A percentile compares a stretch with the other conserved stretches of the same genome.
These are phyloP conservation scores for Cerioporus squamosus DNA, from an alignment of 1,284 basidiomycete species.

Conservation along the genomic window DNA sequence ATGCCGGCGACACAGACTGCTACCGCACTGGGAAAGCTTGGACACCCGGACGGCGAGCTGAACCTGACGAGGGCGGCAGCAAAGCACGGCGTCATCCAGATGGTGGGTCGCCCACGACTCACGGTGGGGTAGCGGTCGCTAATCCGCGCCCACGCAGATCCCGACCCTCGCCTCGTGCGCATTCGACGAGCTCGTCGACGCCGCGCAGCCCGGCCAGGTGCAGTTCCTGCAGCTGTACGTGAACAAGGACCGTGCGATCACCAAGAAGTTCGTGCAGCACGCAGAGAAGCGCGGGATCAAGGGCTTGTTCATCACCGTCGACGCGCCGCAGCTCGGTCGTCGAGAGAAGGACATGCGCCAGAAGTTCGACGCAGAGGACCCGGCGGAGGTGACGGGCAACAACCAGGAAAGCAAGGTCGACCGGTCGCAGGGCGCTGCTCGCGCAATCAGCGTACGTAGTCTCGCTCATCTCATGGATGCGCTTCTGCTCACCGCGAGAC, in stretches of 20 bases:
- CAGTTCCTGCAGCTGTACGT: constrained; percentile 89
- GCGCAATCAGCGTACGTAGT: constrained; percentile 42
- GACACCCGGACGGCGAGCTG: constrained; percentile 93
- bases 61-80: constrained; percentile 86
- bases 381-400: constrained; percentile 60
- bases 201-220: constrained; percentile 71
- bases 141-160: constrained; percentile 58
- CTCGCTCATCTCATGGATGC: constrained; percentile 60
- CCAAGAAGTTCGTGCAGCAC: constrained; percentile 82
- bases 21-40: constrained; percentile 88
- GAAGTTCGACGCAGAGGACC: constrained; percentile 90
- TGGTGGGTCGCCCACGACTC: constrained; percentile 52
- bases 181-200: constrained; percentile 90
- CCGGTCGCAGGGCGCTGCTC: constrained; percentile 88
- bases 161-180: constrained; percentile 89
- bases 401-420: constrained; percentile 66
- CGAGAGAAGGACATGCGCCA: constrained; percentile 96
- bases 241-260: constrained; percentile 83
- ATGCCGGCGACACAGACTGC: constrained; percentile 52
- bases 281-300: constrained; percentile 87
- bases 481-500: background rate
- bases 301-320: constrained; percentile 89
- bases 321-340: constrained; percentile 90
- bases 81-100: constrained; percentile 83
- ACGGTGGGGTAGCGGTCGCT: no score